A percentile compares a stretch with the other conserved stretches of the same genome.
Evolutionary conservation across 345 rosid genomes (phyloP).

Genomic region (Barbarea vulgaris): DNA sequence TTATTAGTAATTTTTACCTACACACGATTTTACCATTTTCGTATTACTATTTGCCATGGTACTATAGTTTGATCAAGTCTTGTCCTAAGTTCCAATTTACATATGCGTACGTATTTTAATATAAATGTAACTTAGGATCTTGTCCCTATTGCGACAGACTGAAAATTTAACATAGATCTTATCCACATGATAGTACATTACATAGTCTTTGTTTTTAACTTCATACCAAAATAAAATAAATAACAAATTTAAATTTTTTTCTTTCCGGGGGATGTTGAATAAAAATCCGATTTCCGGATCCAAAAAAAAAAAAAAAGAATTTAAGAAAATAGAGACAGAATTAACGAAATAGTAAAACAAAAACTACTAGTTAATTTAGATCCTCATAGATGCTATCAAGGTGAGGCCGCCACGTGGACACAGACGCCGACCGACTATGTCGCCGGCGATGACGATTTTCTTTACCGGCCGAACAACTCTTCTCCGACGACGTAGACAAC

Average conservation of each 20-base stretch:
- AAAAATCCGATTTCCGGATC: slow-evolving; percentile 30
- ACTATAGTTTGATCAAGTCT: background rate
- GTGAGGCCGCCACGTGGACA: slow-evolving; percentile 71
- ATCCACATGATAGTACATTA: slow-evolving; percentile 33
- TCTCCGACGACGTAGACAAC: slow-evolving; percentile 23
- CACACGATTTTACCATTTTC: background rate
- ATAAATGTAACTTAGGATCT: slow-evolving; percentile 17
- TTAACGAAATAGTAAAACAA: background rate
- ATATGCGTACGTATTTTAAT: background rate
- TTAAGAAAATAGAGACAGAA: slow-evolving; percentile 32
- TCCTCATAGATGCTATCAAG: slow-evolving; percentile 81
- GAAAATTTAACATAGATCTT: slow-evolving; percentile 37
- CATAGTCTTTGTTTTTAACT: slow-evolving; percentile 7
- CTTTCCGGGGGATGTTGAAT: slow-evolving; percentile 20
- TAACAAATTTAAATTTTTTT: background rate
- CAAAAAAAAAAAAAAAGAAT: slow-evolving; percentile 5
- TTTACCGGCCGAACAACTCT: slow-evolving; percentile 40
- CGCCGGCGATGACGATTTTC: slow-evolving; percentile 49
- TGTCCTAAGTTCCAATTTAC: slow-evolving; percentile 20
- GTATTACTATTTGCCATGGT: background rate
- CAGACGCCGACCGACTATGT: slow-evolving; percentile 55
- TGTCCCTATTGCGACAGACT: slow-evolving; percentile 12
- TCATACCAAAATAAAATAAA: slow-evolving; percentile 7
- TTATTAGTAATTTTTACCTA: background rate
- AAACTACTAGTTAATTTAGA: slow-evolving; percentile 37